phyloP scores from a whole-genome alignment of 176 grass and related monocot species.

The Oropetium thomaeum region DNA sequence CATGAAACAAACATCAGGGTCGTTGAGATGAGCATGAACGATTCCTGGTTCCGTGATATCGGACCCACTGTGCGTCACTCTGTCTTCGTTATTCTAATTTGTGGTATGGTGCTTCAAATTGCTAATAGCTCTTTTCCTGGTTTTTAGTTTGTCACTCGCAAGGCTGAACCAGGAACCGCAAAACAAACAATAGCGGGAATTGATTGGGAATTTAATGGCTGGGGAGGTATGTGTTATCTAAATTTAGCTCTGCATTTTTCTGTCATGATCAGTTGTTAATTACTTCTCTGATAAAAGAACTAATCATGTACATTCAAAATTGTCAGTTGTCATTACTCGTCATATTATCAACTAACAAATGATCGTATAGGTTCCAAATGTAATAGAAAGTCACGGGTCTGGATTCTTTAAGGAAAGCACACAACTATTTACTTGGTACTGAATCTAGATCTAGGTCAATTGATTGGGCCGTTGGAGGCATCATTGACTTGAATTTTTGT shows the following conservation, averaged over 20 bases:
- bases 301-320: not conserved
- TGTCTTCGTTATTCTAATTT: not conserved
- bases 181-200: slow-evolving; percentile 69
- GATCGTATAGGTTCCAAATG: not conserved
- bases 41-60: slow-evolving; percentile 94
- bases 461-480: not conserved
- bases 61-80: slow-evolving; percentile 65
- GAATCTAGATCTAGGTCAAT: not conserved
- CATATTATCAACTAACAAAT: not conserved
- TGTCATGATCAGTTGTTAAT: not conserved
- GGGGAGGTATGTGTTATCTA: slow-evolving; percentile 74
- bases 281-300: not conserved
- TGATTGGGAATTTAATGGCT: slow-evolving; percentile 93
- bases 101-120: not conserved
- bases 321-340: not conserved
- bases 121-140: slow-evolving; percentile 31
- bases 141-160: slow-evolving; percentile 60
- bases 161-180: slow-evolving; percentile 11
- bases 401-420: not conserved
- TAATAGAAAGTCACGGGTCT: not conserved
- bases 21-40: slow-evolving; percentile 95
- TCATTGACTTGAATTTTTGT: not conserved
- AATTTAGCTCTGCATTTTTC: not conserved
- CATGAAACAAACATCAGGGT: slow-evolving; percentile 62
- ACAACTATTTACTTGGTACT: not conserved